Conservation (phyloP, 176 grass and related monocot species). For the Tuctoria greenei region DNA sequence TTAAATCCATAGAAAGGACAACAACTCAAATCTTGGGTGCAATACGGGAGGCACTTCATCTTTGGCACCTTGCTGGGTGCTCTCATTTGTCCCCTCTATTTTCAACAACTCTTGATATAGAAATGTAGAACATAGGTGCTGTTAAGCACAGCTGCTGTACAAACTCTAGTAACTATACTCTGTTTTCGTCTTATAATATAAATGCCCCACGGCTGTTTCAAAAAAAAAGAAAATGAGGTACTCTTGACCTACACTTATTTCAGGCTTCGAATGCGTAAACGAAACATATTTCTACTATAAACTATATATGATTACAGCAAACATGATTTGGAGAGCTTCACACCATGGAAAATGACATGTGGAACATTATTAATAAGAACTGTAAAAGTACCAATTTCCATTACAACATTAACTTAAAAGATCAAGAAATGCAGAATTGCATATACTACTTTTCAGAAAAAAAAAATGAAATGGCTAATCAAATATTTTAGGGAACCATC, state of each 20-base stretch:
- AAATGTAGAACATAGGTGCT: no score
- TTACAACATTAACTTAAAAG: neutral
- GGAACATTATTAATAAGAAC: neutral
- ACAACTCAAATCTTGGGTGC: no score
- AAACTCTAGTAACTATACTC: no score
- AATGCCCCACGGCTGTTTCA: no score
- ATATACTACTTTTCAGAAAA: neutral
- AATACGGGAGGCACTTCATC: no score
- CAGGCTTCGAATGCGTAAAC: neutral
- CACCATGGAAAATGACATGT: neutral
- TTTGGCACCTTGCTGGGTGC: no score
- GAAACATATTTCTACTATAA: neutral
- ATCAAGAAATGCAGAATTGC: neutral
- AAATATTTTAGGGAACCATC: neutral
- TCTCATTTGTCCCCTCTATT: no score
- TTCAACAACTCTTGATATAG: no score
- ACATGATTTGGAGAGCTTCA: neutral
- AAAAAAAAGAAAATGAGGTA: neutral
- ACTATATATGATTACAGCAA: neutral
- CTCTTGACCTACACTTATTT: neutral
- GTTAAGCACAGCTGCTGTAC: no score
- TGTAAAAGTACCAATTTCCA: neutral
- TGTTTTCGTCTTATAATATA: no score
- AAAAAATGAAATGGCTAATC: neutral
- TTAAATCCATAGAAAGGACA: no score